Conservation (phyloP, 257 asterid species). For the Solanum neorickii region DNA sequence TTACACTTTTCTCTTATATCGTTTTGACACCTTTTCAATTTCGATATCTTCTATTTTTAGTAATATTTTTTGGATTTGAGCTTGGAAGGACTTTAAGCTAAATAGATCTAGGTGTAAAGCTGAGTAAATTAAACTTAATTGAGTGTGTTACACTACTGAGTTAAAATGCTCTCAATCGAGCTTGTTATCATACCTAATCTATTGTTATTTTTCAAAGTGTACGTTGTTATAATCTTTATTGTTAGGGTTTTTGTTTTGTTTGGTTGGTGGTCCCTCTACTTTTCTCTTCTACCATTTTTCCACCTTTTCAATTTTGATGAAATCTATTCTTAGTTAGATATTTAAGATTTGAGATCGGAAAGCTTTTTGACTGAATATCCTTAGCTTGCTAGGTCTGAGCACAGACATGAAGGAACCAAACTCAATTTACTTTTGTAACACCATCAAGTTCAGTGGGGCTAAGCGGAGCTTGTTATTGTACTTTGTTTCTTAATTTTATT, state of each 20-base stretch:
- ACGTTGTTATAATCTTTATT: not conserved
- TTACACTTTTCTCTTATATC: not conserved
- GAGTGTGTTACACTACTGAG: not conserved
- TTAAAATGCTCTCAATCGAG: not conserved
- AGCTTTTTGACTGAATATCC: not conserved
- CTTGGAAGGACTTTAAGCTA: not conserved
- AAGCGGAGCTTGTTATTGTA: no score
- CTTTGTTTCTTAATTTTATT: no score
- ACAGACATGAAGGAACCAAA: no score
- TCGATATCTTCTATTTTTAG: not conserved
- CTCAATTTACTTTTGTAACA: no score
- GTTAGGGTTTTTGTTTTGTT: not conserved
- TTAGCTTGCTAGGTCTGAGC: no score
- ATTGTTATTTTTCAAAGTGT: not conserved
- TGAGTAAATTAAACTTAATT: not conserved
- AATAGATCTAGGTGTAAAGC: not conserved
- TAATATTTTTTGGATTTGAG: not conserved
- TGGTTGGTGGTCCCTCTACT: not conserved
- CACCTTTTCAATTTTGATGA: not conserved
- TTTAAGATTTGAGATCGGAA: not conserved
- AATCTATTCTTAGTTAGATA: not conserved
- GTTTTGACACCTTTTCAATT: not conserved
- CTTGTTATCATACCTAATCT: not conserved
- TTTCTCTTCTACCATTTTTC: not conserved
- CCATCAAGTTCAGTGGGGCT: no score